Conservation (phyloP, 306 rosid species). For the Casuarina glauca region DNA sequence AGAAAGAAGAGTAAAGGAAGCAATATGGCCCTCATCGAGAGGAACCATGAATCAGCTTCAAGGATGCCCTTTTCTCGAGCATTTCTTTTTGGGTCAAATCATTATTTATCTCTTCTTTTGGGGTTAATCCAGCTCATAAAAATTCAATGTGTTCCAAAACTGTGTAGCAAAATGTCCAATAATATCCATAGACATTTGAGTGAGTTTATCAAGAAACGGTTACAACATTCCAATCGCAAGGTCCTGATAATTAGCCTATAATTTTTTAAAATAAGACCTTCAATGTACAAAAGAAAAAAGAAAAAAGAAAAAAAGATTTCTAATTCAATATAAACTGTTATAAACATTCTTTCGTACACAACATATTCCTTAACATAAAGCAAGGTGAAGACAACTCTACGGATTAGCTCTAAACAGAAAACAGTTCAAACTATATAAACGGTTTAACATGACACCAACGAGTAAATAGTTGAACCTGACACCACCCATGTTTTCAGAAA, state of each 20-base stretch:
- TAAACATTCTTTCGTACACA: too few relatives aligned
- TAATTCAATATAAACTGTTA: not conserved
- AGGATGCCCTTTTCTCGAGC: not conserved
- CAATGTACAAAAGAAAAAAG: not conserved
- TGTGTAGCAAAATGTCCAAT: not conserved
- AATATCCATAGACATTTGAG: not conserved
- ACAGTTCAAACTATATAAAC: constrained; percentile 24
- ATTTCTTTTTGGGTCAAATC: not conserved
- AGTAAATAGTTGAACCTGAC: constrained; percentile 63
- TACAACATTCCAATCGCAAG: not conserved
- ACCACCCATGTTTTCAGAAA: constrained; percentile 97
- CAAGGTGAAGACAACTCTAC: not conserved
- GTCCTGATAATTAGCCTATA: constrained; percentile 1
- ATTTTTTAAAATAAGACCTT: not conserved
- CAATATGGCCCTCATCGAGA: not conserved
- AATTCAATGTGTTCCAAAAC: constrained; percentile 5
- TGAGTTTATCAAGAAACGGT: not conserved
- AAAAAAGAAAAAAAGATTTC: not conserved
- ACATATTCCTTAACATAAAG: constrained; percentile 9
- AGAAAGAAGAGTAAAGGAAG: not conserved
- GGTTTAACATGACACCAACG: constrained; percentile 79
- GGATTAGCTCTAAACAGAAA: constrained; percentile 17
- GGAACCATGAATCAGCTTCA: not conserved
- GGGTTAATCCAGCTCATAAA: constrained; percentile 19
- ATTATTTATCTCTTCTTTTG: not conserved